Evolutionary conservation across 2,329 filamentous ascomycete genomes (phyloP).

Genomic region (Sporothrix sp.): DNA sequence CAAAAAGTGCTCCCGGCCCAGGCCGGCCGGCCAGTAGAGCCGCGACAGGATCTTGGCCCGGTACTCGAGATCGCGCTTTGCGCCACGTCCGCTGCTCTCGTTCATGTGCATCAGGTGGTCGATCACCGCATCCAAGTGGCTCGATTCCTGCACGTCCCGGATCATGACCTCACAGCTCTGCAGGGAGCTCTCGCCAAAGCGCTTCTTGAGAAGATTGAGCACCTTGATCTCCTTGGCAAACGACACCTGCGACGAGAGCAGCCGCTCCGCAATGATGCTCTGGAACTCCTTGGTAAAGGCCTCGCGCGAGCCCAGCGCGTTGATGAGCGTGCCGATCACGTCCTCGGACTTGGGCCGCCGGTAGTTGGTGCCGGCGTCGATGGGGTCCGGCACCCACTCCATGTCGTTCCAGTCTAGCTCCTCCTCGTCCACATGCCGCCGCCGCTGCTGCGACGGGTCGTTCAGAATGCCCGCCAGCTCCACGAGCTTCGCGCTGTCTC

Average conservation of each 20-base stretch:
- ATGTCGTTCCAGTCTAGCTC: conserved; percentile 87
- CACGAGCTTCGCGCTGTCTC: conserved; percentile 41
- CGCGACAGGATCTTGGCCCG: conserved; percentile 82
- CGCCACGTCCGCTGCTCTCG: conserved; percentile 11
- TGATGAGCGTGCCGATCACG: conserved; percentile 79
- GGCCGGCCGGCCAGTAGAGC: conserved; percentile 82
- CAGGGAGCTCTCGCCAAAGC: conserved; percentile 75
- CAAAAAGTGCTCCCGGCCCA: conserved; percentile 59
- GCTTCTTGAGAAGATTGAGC: conserved; percentile 74
- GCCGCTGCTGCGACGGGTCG: conserved; percentile 46
- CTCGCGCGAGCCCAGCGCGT: conserved; percentile 79
- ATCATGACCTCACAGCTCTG: conserved; percentile 98
- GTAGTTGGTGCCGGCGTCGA: conserved; percentile 88
- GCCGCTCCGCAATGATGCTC: conserved; percentile 72
- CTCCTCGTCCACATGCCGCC: conserved; percentile 48
- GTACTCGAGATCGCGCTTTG: conserved; percentile 32
- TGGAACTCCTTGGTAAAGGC: conserved; percentile 93
- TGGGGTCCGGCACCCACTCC: conserved; percentile 84
- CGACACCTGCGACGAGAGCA: conserved; percentile 55
- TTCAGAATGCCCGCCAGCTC: conserved; percentile 60
- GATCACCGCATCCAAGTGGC: conserved; percentile 59
- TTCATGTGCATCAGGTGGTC: conserved; percentile 31
- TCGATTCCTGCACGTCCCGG: conserved; percentile 79
- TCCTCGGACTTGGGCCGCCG: conserved; percentile 81
- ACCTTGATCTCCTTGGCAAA: conserved; percentile 77